phyloP scores from a whole-genome alignment of 495 filamentous ascomycete species.

The Penicillium diatomitis region DNA sequence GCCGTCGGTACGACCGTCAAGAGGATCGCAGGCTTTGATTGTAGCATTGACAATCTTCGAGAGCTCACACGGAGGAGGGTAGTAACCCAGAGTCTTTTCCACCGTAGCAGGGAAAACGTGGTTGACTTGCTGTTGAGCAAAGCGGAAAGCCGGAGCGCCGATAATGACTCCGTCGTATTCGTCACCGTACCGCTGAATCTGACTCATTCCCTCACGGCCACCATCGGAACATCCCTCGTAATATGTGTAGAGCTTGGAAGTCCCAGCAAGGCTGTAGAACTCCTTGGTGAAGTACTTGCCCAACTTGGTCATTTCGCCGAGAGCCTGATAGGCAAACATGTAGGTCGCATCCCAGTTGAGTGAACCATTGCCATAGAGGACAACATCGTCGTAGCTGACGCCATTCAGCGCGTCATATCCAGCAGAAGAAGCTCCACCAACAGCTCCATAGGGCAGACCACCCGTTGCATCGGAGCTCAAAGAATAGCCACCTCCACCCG shows the following conservation, averaged over 20 bases:
- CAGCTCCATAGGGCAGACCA: slow-evolving; percentile 33
- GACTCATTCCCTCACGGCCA: slow-evolving; percentile 35
- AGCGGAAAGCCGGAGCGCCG: slow-evolving; percentile 46
- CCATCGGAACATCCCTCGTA: slow-evolving; percentile 33
- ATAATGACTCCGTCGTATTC: slow-evolving; percentile 42
- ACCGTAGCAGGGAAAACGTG: slow-evolving; percentile 37
- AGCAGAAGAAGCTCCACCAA: slow-evolving; percentile 25
- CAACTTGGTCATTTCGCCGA: slow-evolving; percentile 29
- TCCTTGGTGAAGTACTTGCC: slow-evolving; percentile 24
- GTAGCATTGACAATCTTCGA: slow-evolving; percentile 42
- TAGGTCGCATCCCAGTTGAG: slow-evolving; percentile 37
- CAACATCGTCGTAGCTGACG: slow-evolving; percentile 26
- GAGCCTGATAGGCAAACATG: slow-evolving; percentile 38
- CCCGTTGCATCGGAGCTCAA: slow-evolving; percentile 19
- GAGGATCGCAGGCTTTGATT: slow-evolving; percentile 41
- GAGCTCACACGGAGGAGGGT: slow-evolving; percentile 42
- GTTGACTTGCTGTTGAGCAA: slow-evolving; percentile 40
- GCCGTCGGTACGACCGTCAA: slow-evolving; percentile 45
- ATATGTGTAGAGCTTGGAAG: slow-evolving; percentile 28
- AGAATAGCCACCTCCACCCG: slow-evolving; percentile 25
- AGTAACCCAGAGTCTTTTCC: slow-evolving; percentile 40
- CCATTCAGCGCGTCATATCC: slow-evolving; percentile 29
- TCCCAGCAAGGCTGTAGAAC: slow-evolving; percentile 23
- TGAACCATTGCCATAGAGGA: slow-evolving; percentile 29
- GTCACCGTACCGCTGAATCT: slow-evolving; percentile 42